Evolutionary conservation across 805 yeast species (phyloP).

Genomic region (Wickerhamomyces chambardii): DNA sequence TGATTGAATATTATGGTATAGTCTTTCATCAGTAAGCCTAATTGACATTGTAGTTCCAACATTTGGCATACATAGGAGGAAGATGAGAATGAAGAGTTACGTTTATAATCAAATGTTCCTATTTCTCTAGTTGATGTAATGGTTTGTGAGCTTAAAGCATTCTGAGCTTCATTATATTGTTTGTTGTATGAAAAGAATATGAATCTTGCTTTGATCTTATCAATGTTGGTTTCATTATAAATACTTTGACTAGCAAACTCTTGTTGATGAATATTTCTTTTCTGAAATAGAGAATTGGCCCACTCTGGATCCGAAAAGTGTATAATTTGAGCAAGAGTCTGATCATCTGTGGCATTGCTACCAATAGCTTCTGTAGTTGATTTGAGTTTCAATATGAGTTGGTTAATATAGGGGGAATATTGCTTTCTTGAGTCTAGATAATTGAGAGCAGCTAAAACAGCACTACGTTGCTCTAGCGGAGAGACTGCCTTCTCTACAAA

Average conservation of each 20-base stretch:
- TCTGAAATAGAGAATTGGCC: background rate
- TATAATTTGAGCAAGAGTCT: no score
- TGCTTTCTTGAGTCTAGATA: background rate
- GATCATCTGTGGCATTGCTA: background rate
- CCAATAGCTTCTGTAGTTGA: no score
- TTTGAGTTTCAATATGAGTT: no score
- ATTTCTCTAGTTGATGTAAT: slow-evolving; percentile 3
- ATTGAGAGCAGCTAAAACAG: background rate
- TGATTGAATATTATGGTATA: slow-evolving; percentile 7
- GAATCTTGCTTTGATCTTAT: slow-evolving; percentile 9
- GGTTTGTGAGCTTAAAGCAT: slow-evolving; percentile 9
- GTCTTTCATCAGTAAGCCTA: slow-evolving; percentile 13
- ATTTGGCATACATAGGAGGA: slow-evolving; percentile 6
- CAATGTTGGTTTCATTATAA: slow-evolving; percentile 13
- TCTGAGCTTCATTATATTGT: slow-evolving; percentile 13
- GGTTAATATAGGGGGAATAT: background rate
- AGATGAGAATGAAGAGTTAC: background rate
- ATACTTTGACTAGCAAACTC: slow-evolving; percentile 10
- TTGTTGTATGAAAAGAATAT: slow-evolving; percentile 8
- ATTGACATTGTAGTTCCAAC: slow-evolving; percentile 12
- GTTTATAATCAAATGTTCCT: no score
- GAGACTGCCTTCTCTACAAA: background rate
- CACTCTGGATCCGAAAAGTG: slow-evolving; percentile 5
- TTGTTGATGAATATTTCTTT: slow-evolving; percentile 3
- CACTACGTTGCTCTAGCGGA: background rate